Evolutionary conservation across 176 grass and related monocot genomes (phyloP), one percentile per base, ranked within the genome.

Genomic region (maize (Zea mays)): DNA sequence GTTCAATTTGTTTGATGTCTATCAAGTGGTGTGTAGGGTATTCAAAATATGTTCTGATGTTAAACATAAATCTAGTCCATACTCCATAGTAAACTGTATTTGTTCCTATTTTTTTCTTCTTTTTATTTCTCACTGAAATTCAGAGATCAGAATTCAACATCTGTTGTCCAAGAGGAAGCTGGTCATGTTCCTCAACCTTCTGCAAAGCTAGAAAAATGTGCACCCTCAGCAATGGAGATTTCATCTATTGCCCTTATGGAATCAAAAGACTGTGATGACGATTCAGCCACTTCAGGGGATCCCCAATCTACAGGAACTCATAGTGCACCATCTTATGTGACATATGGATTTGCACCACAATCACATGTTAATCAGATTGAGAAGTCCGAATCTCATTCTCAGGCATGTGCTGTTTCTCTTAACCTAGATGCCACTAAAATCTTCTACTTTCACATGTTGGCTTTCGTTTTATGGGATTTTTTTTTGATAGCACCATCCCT

Each of bases 321-420:
- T 44, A 81, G 62, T 14, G 56, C 86, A 47, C 61, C 88, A 55
- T 65, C 73, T 48, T 89, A 86, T 65, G 63, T 88, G 41, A 65
- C 90, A 79, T 84, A 83, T 74, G 77, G 73, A 71, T 71, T 84
- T 40, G 59, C 63, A 35, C 82, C 76, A 39, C 78, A 89, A 46
- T 43, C 69, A 10, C 59, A 81, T 46, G 86, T 74, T 67, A 72
- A 85, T 71, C 86, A 91, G 68, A 85, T 82, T 91, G 69, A 93
- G 61, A 88, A 74, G 63, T 88, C 84, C 52, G 90, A 91, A 65
- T 64, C 82, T 73, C 85, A 91, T 50, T 50, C 48, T 50, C 13
- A 50, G 86, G 81, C 67, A 71, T 38, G 47, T 72, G 69, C 8
- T 72, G 13, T 34, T 72, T 10, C 27, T 54, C 69, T 72, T 72